Conservation (phyloP, 2,329 filamentous ascomycete genomes). For the Fusarium papillatum region DNA sequence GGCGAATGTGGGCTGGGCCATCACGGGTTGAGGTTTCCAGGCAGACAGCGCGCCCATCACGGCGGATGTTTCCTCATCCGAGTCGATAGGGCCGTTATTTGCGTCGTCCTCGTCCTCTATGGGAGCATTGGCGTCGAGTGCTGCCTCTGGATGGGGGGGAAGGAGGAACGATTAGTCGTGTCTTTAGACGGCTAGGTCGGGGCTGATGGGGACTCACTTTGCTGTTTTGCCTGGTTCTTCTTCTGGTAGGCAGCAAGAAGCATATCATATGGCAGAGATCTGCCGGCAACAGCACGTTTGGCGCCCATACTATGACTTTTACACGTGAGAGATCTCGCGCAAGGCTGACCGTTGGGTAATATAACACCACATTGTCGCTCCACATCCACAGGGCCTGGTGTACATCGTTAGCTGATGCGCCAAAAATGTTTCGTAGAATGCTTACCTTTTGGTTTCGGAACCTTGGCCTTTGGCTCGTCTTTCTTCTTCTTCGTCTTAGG, state of each 20-base stretch:
- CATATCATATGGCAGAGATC: constrained; percentile 94
- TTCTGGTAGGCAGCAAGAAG: constrained; percentile 90
- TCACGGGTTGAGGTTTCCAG: constrained; percentile 83
- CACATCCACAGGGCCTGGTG: constrained; percentile 85
- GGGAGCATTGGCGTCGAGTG: constrained; percentile 93
- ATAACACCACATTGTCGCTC: constrained; percentile 94
- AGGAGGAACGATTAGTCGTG: constrained; percentile 26
- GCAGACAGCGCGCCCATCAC: constrained; percentile 87
- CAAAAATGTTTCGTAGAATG: neutral
- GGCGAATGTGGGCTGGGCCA: constrained; percentile 73
- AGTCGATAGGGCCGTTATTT: constrained; percentile 87
- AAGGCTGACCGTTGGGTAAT: constrained; percentile 87
- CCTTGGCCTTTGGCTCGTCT: constrained; percentile 88
- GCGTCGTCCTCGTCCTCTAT: constrained; percentile 88
- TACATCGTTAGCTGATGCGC: constrained; percentile 25
- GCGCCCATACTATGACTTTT: constrained; percentile 97
- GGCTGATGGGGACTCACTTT: constrained; percentile 73
- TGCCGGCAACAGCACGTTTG: constrained; percentile 88
- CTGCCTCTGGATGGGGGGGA: constrained; percentile 71
- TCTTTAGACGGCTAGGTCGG: neutral
- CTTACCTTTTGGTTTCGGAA: constrained; percentile 84
- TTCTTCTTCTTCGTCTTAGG: constrained; percentile 96
- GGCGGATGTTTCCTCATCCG: constrained; percentile 91
- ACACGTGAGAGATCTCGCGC: constrained; percentile 90
- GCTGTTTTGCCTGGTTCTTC: constrained; percentile 98